Percentiles rank a stretch among this genome's conserved stretches.
These are phyloP conservation scores for Baeospora myosura DNA, from an alignment of 1,284 basidiomycete species.

Conservation along the genomic window DNA sequence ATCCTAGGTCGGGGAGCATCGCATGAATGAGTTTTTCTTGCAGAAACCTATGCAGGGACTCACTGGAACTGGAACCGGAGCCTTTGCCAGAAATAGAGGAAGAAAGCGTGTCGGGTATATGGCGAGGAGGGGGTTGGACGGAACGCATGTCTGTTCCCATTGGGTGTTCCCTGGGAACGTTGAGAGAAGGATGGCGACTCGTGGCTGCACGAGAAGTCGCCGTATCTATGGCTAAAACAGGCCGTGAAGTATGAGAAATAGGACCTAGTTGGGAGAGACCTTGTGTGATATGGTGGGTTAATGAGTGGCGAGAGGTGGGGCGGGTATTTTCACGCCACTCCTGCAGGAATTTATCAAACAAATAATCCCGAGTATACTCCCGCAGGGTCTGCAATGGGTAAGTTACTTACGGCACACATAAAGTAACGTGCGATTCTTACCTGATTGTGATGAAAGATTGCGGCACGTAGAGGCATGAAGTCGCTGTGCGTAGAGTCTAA, in stretches of 20 bases:
- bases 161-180: constrained; percentile 39
- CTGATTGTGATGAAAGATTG: constrained; percentile 78
- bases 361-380: constrained; percentile 75
- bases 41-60: constrained; percentile 15
- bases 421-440: constrained; percentile 33
- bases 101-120: constrained; percentile 29
- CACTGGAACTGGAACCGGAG: constrained; percentile 25
- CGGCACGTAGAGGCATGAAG: constrained; percentile 63
- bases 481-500: constrained; percentile 72
- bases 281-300: constrained; percentile 32
- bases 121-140: constrained; percentile 28
- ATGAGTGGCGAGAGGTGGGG: constrained; percentile 36
- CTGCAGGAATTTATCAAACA: constrained; percentile 68
- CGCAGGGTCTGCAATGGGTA: constrained; percentile 55
- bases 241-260: constrained; percentile 46
- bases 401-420: constrained; percentile 12
- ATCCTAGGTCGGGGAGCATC: constrained; percentile 19
- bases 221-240: constrained; percentile 67
- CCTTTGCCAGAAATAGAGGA: constrained; percentile 26
- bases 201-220: constrained; percentile 37
- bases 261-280: constrained; percentile 33
- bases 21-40: constrained; percentile 6
- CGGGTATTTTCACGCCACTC: constrained; percentile 56
- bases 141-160: constrained; percentile 34
- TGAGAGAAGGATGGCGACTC: constrained; percentile 42